Conservation (phyloP, 2,329 filamentous ascomycete genomes). For the Mariannaea sp. region DNA sequence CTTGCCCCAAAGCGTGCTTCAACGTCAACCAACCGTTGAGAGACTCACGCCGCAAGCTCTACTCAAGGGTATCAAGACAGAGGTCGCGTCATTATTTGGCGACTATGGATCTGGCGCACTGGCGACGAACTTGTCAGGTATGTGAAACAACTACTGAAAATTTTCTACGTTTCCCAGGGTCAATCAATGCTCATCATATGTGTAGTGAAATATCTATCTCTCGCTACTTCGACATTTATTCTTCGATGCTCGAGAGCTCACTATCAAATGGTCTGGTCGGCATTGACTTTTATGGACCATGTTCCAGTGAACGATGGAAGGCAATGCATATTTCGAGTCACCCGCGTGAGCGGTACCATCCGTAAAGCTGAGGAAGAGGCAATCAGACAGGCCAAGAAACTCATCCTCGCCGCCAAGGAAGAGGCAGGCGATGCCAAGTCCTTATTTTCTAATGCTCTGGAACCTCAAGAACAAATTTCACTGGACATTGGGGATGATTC, state of each 20-base stretch:
- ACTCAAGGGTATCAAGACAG: conserved; percentile 69
- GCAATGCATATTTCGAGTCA: conserved; percentile 80
- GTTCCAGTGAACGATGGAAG: conserved; percentile 65
- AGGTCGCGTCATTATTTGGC: conserved; percentile 77
- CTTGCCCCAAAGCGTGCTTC: conserved; percentile 67
- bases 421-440: conserved; percentile 30
- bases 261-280: conserved; percentile 88
- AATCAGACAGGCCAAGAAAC: conserved; percentile 73
- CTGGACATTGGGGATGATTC: conserved; percentile 52
- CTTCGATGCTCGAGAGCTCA: conserved; percentile 81
- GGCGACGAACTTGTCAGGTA: conserved; percentile 71
- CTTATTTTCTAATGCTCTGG: conserved; percentile 27
- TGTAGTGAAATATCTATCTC: conserved; percentile 90
- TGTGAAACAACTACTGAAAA: too few species aligned
- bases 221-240: conserved; percentile 93
- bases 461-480: conserved; percentile 43
- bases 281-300: conserved; percentile 77
- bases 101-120: conserved; percentile 85
- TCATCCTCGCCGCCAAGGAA: conserved; percentile 70
- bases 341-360: conserved; percentile 90
- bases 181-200: conserved; percentile 6
- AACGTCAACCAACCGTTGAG: conserved; percentile 79
- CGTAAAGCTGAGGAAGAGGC: conserved; percentile 90
- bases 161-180: neutral
- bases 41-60: conserved; percentile 70